Evolutionary conservation across 345 rosid species (phyloP).

Genomic region (Gossypioides kirkii): DNA sequence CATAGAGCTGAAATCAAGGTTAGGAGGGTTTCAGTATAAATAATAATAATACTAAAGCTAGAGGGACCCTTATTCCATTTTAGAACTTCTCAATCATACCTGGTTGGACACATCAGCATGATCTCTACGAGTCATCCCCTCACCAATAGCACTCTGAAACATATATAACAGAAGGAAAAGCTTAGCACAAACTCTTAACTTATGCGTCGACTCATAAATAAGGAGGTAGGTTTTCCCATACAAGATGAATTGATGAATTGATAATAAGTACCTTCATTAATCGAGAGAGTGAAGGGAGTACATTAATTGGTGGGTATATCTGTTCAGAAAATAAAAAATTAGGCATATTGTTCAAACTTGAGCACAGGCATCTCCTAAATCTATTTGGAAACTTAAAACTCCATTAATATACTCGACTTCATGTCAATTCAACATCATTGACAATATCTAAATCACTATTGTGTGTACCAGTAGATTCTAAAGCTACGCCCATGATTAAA

Average conservation of each 20-base stretch:
- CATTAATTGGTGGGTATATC: slow-evolving; percentile 98
- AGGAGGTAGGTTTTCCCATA: background rate
- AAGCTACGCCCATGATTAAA: background rate
- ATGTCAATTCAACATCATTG: background rate
- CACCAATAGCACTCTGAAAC: slow-evolving; percentile 35
- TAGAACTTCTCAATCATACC: slow-evolving; percentile 31
- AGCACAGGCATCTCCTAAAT: background rate
- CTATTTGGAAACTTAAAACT: slow-evolving; percentile 1
- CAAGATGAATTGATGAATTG: background rate
- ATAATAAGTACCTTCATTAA: slow-evolving; percentile 70
- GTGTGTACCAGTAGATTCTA: background rate
- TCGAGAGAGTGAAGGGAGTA: slow-evolving; percentile 96
- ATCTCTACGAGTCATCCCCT: slow-evolving; percentile 95
- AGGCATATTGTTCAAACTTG: background rate
- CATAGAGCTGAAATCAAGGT: slow-evolving; percentile 60
- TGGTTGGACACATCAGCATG: slow-evolving; percentile 96
- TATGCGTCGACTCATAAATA: background rate
- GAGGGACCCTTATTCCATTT: background rate
- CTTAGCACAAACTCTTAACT: background rate
- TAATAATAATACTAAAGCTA: slow-evolving; percentile 1
- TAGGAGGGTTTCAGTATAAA: slow-evolving; percentile 4
- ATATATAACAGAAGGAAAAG: background rate
- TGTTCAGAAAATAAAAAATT: slow-evolving; percentile 27
- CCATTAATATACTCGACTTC: background rate
- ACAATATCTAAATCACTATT: background rate